Evolutionary conservation across 148 eudicot genomes (phyloP).

Genomic region (Spergularia bocconei): DNA sequence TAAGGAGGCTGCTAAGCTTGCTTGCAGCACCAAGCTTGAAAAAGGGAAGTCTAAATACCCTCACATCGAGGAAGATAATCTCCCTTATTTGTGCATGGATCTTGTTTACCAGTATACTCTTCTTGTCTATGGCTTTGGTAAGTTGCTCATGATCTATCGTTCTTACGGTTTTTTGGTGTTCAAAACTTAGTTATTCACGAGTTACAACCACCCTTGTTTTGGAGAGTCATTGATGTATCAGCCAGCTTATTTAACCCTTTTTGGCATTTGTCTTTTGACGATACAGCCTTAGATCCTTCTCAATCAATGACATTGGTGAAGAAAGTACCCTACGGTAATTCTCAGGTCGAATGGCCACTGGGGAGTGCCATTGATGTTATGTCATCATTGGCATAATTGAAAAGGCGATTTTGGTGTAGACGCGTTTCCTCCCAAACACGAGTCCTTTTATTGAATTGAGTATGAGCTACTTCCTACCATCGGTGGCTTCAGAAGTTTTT

Average conservation of each 20-base stretch:
- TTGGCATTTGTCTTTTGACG: conserved; percentile 14
- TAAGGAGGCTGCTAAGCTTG: conserved; percentile 67
- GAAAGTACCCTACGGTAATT: conserved; percentile 55
- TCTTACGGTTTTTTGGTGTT: background rate
- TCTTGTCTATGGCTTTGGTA: conserved; percentile 94
- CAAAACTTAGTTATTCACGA: background rate
- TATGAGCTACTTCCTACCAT: conserved; percentile 3
- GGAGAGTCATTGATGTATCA: background rate
- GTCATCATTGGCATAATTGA: conserved; percentile 41
- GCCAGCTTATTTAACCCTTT: background rate
- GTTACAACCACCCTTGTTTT: background rate
- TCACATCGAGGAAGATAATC: conserved; percentile 58
- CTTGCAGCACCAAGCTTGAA: conserved; percentile 60
- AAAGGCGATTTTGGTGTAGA: background rate
- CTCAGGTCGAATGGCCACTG: conserved; percentile 75
- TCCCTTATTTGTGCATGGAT: conserved; percentile 94
- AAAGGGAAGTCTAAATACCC: conserved; percentile 63
- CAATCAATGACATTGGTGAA: conserved; percentile 80
- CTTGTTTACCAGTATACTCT: conserved; percentile 82
- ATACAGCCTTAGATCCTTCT: conserved; percentile 58
- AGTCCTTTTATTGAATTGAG: background rate
- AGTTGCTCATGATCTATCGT: conserved; percentile 26
- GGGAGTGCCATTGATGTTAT: conserved; percentile 84
- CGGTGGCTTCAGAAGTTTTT: conserved; percentile 29
- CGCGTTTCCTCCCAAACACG: conserved; percentile 7